phyloP scores from a whole-genome alignment of 441 rosid genomes.

The Erysimum pusillum region DNA sequence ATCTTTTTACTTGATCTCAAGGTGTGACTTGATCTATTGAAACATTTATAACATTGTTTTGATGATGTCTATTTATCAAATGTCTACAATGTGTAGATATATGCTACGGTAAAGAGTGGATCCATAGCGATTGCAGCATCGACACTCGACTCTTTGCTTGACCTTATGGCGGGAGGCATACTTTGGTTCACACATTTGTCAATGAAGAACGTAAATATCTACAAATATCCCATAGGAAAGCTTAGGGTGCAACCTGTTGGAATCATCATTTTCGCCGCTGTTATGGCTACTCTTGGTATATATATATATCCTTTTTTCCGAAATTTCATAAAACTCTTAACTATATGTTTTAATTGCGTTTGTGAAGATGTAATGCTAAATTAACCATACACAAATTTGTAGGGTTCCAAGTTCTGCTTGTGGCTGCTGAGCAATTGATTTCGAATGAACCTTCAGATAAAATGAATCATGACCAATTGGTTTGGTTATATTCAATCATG shows the following conservation, averaged over 20 bases:
- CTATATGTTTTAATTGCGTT: background rate
- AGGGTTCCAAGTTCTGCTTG: conserved; percentile 83
- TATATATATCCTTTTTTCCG: background rate
- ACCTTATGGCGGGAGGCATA: conserved; percentile 91
- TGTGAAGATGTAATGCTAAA: conserved; percentile 6
- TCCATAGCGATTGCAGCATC: conserved; percentile 95
- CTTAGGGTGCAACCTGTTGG: conserved; percentile 94
- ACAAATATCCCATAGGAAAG: conserved; percentile 90
- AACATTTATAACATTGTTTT: background rate
- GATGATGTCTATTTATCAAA: conserved; percentile 1
- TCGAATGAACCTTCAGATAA: conserved; percentile 54
- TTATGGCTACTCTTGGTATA: conserved; percentile 95
- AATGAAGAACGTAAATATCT: conserved; percentile 81
- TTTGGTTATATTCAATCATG: conserved; percentile 82
- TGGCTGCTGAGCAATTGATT: conserved; percentile 70
- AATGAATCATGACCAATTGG: conserved; percentile 57
- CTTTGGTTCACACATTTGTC: conserved; percentile 90
- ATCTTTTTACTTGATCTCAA: conserved; percentile 68
- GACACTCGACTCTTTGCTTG: conserved; percentile 88
- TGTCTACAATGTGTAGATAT: conserved; percentile 55
- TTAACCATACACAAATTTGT: conserved; percentile 22
- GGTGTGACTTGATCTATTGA: conserved; percentile 51
- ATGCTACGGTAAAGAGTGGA: conserved; percentile 86
- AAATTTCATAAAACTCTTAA: background rate
- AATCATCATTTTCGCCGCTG: conserved; percentile 82